Evolutionary conservation across 192 early-diverging fungal genomes (phyloP), one percentile per base, ranked within the genome.

Genomic region (Radiomyces spectabilis): DNA sequence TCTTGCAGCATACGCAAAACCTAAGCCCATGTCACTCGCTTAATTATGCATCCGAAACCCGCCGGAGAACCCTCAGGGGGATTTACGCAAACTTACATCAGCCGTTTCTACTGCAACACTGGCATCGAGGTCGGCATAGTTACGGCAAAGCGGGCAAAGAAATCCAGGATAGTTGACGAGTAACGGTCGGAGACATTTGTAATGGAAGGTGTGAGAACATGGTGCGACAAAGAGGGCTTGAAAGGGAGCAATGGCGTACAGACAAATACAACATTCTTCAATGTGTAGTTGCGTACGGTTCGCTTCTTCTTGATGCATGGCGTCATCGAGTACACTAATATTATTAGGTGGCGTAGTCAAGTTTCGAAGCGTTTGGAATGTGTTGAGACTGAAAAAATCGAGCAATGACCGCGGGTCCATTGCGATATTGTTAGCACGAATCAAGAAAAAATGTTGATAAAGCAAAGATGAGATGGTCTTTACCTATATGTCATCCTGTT

Each of bases 141-240:
- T 87, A 42, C 89, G 79, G 73, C 87, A 91, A 42, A 91, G 72
- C 31, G 88, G 85, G 61, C 89, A 88, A 57, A 72, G 77, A 73
- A 91, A 90, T 19, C 76, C 74, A 2, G 78, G 73, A 54, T 75
- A 77, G 34, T 77, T 76, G 25, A 73, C 70, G 47, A 90, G 72
- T 13, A 90, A 62, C 12, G 85, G 83, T 59, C 79, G 81, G 58
- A 82, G 79, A 72, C 87, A 89, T 61, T 84, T 86, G 73, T 87
- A 95, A 61, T 95, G 93, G 77, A 88, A 95, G 55, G 86, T 87
- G 53, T 95, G 93, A 19, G 87, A 92, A 68, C 93, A 95, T 5
- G 93, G 93, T 1, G 91, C 90, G 30, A 93, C 75, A 68, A 95
- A 95, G 58, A 95, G 80, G 16, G 91, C 84, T 71, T 95, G 93